These are phyloP conservation scores for Botrytis elliptica DNA, from an alignment of 2,329 filamentous ascomycete species.

Conservation along the genomic window DNA sequence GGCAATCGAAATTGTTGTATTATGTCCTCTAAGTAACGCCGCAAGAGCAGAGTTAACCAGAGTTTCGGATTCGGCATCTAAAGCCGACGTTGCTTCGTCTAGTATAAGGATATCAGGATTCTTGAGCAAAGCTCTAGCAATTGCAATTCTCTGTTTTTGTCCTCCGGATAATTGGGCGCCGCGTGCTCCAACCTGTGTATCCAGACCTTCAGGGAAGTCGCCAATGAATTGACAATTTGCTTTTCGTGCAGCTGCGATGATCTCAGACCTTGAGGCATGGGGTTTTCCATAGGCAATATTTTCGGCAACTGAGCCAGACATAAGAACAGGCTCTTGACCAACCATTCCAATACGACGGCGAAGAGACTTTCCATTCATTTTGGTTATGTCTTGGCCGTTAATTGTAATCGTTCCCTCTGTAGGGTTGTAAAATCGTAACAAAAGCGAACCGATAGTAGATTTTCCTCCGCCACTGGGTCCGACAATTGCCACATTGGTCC, in stretches of 20 bases:
- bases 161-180: slow-evolving; percentile 93
- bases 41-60: slow-evolving; percentile 89
- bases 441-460: slow-evolving; percentile 87
- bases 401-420: slow-evolving; percentile 76
- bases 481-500: slow-evolving; percentile 93
- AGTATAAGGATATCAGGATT: slow-evolving; percentile 95
- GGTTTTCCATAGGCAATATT: slow-evolving; percentile 92
- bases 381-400: slow-evolving; percentile 76
- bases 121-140: slow-evolving; percentile 90
- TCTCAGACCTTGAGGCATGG: slow-evolving; percentile 72
- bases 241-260: slow-evolving; percentile 81
- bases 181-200: slow-evolving; percentile 88
- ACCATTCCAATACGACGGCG: slow-evolving; percentile 92
- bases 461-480: slow-evolving; percentile 95
- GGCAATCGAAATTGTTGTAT: slow-evolving; percentile 96
- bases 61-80: slow-evolving; percentile 96
- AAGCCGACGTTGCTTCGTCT: slow-evolving; percentile 91
- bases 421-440: slow-evolving; percentile 88
- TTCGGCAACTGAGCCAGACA: slow-evolving; percentile 80
- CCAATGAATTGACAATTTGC: slow-evolving; percentile 97
- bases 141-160: slow-evolving; percentile 97
- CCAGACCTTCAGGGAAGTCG: slow-evolving; percentile 92
- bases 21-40: slow-evolving; percentile 77
- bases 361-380: slow-evolving; percentile 90
- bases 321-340: slow-evolving; percentile 90